phyloP scores from a whole-genome alignment of 306 rosid species.

The Hippophae tibetana region DNA sequence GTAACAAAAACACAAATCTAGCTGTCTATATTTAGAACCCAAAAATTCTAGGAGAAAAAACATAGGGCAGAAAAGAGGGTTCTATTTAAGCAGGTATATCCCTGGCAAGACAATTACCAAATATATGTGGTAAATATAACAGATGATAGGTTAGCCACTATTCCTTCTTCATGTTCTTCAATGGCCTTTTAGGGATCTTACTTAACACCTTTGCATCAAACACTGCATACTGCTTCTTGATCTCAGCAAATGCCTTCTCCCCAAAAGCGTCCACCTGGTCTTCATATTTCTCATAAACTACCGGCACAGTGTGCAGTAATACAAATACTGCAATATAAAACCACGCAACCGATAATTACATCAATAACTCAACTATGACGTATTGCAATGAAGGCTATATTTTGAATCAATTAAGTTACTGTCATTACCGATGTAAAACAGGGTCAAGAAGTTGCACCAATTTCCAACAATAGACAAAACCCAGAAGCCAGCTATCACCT shows the following conservation, averaged over 20 bases:
- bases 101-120: slow-evolving; percentile 4
- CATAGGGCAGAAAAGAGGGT: slow-evolving; percentile 18
- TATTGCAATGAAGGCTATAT: no score
- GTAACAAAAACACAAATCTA: background rate
- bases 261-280: slow-evolving; percentile 59
- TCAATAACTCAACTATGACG: no score
- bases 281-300: slow-evolving; percentile 62
- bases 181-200: slow-evolving; percentile 43
- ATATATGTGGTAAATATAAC: slow-evolving; percentile 8
- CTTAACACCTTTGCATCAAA: slow-evolving; percentile 68
- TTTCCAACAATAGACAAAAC: slow-evolving; percentile 58
- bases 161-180: slow-evolving; percentile 47
- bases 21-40: slow-evolving; percentile 31
- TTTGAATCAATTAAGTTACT: no score
- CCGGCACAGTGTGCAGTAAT: slow-evolving; percentile 63
- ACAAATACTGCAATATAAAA: slow-evolving; percentile 48
- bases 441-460: slow-evolving; percentile 76
- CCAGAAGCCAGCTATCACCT: slow-evolving; percentile 81
- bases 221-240: slow-evolving; percentile 59
- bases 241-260: slow-evolving; percentile 50
- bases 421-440: slow-evolving; percentile 68
- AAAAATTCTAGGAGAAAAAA: slow-evolving; percentile 10
- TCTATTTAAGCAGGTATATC: slow-evolving; percentile 22
- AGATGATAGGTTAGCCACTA: background rate
- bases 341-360: background rate